Base-by-base conservation (phyloP, 1,284 basidiomycete species). In the Cutaneotrichosporon arboriforme region DNA sequence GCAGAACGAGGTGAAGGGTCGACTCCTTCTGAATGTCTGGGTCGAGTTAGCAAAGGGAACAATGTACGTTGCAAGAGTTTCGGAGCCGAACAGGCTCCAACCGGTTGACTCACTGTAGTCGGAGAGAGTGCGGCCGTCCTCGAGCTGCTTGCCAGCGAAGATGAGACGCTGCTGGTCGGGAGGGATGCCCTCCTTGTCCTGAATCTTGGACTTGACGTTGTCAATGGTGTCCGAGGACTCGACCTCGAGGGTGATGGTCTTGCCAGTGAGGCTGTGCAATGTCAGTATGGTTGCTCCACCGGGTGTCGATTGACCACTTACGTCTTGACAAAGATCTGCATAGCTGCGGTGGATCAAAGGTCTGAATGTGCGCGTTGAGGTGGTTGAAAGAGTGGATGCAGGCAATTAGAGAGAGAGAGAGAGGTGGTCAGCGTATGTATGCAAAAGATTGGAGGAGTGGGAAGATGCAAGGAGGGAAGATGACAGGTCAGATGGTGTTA, bases 21-120 rank as follows among this genome's bases (percentile, higher is more conserved):
- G 89, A 92, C 80, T 97, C 93, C 82, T 97, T 97, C 81, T 98
- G 94, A 78, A 96, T 96, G 81, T 94, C 71, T 72, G n/a, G n/a
- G 54, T 21, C 4, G 36, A 36, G 46, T 47, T 10, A 46, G 55
- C 35, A 21, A n/a, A n/a, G n/a, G n/a, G n/a, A n/a, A n/a, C n/a
- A n/a, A n/a, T n/a, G n/a, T n/a, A n/a, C n/a, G 9, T 38, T 22
- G 26, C n/a, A 18, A 23, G 17, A 18, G 15, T 33, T 15, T 22
- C 26, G 10, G 21, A 33, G 20, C 39, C 8, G 33, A 38, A 41
- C 3, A 31, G 10, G 26, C n/a, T n/a, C n/a, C n/a, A 31, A 31
- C 10, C 20, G 18, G 21, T 22, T 12, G 42, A 72, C 71, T 57
- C 64, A 73, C 71, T 94, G 81, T 94, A 94, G 80, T 96, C 92